These are phyloP conservation scores for Tillandsia fasciculata DNA, from an alignment of 176 grass and related monocot genomes.

Conservation along the genomic window DNA sequence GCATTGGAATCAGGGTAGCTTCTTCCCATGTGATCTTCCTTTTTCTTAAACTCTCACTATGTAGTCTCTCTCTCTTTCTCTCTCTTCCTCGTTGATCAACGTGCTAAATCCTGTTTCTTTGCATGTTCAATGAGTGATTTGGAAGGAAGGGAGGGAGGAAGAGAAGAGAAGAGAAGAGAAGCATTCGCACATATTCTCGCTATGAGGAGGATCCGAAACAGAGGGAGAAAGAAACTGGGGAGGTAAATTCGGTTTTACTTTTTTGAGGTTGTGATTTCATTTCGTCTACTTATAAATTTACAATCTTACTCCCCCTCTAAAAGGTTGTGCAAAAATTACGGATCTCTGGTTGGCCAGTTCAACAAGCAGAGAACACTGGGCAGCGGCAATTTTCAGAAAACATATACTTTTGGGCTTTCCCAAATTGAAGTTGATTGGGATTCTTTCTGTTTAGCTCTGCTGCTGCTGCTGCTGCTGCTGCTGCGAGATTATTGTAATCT, in stretches of 20 bases:
- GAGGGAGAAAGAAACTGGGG: neutral
- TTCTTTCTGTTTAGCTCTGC: no score
- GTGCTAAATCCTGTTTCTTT: neutral
- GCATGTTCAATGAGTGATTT: neutral
- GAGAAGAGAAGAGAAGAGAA: neutral
- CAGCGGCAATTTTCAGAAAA: no score
- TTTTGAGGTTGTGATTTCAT: neutral
- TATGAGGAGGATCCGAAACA: neutral
- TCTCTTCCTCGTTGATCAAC: no score
- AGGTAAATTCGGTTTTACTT: neutral
- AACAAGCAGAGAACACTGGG: neutral
- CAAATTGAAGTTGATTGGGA: no score
- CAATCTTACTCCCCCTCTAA: no score
- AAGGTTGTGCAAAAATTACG: neutral
- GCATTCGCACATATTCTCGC: neutral
- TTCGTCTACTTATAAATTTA: no score
- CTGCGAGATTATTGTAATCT: no score
- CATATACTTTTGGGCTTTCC: no score
- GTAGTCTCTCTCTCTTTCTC: no score
- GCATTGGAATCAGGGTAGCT: neutral
- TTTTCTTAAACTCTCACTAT: no score
- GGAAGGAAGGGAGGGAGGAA: neutral
- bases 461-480: no score
- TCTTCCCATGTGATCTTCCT: slow-evolving; percentile 11
- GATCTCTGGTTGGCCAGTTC: neutral